Conservation (phyloP, 1,284 basidiomycete species). For the Chalciporus sp. region DNA sequence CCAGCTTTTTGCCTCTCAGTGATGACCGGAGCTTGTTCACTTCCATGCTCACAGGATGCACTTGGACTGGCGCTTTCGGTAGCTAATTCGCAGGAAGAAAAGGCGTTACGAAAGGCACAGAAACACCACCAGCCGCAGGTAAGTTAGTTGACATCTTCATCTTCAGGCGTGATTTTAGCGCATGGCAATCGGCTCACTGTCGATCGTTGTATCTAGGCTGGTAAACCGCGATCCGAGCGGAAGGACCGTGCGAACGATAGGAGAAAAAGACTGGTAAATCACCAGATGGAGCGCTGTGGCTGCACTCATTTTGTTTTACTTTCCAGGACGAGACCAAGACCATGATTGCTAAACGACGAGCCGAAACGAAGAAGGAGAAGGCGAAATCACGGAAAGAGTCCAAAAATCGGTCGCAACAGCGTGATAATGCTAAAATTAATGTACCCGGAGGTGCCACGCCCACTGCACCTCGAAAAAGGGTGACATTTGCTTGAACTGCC, state of each 20-base stretch:
- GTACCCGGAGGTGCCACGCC: slow-evolving; percentile 10
- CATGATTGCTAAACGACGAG: slow-evolving; percentile 26
- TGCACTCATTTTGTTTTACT: slow-evolving; percentile 16
- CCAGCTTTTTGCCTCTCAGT: slow-evolving; percentile 15
- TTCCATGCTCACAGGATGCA: slow-evolving; percentile 39
- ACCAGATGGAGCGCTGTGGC: slow-evolving; percentile 13
- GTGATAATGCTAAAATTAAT: slow-evolving; percentile 11
- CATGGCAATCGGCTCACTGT: slow-evolving; percentile 26
- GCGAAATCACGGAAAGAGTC: slow-evolving; percentile 24
- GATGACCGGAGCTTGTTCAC: slow-evolving; percentile 25
- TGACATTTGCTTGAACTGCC: slow-evolving; percentile 32
- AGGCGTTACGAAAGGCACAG: slow-evolving; percentile 35
- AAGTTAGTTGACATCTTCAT: slow-evolving; percentile 2
- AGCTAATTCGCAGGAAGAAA: slow-evolving; percentile 42
- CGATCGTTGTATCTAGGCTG: slow-evolving; percentile 19
- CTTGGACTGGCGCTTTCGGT: slow-evolving; percentile 45
- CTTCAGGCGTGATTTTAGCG: slow-evolving; percentile 7
- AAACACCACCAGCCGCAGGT: slow-evolving; percentile 41
- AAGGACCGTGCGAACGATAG: slow-evolving; percentile 12
- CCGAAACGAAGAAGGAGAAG: slow-evolving; percentile 36
- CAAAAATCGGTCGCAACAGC: slow-evolving; percentile 14
- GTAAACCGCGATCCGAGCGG: slow-evolving; percentile 17
- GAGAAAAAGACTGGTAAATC: slow-evolving; percentile 37
- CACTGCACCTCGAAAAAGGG: slow-evolving; percentile 34
- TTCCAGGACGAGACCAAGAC: slow-evolving; percentile 34